A percentile compares a stretch with the other conserved stretches of the same genome.
Evolutionary conservation across 2,329 filamentous ascomycete species (phyloP).

Genomic region (Colletotrichum trifolii): DNA sequence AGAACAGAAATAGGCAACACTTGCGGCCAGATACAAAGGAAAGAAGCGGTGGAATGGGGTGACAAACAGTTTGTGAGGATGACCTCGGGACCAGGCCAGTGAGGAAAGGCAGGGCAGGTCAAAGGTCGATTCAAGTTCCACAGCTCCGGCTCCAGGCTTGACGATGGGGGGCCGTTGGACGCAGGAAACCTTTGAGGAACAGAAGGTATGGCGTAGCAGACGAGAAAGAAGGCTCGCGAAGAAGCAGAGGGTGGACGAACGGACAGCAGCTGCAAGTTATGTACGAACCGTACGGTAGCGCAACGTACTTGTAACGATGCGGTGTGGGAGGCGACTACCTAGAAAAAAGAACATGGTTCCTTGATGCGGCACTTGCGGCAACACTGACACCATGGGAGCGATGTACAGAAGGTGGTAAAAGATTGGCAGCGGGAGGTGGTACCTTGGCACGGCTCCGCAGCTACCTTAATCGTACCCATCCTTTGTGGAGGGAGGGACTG

Average conservation of each 20-base stretch:
- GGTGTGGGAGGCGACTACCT: background rate
- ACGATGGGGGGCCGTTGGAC: slow-evolving; percentile 23
- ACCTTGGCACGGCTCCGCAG: slow-evolving; percentile 25
- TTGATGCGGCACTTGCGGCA: slow-evolving; percentile 33
- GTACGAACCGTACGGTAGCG: slow-evolving; percentile 22
- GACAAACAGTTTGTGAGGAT: slow-evolving; percentile 29
- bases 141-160: slow-evolving; percentile 28
- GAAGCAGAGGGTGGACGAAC: background rate
- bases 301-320: slow-evolving; percentile 1
- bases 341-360: slow-evolving; percentile 11
- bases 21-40: slow-evolving; percentile 1
- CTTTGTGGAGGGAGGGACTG: slow-evolving; percentile 1
- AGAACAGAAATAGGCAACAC: background rate
- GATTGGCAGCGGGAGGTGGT: slow-evolving; percentile 27
- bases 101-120: background rate
- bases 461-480: slow-evolving; percentile 9
- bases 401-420: slow-evolving; percentile 3
- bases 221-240: slow-evolving; percentile 27
- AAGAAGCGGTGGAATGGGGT: slow-evolving; percentile 7
- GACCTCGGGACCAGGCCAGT: slow-evolving; percentile 13
- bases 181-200: slow-evolving; percentile 12
- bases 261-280: slow-evolving; percentile 18
- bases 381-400: slow-evolving; percentile 29
- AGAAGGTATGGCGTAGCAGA: slow-evolving; percentile 11
- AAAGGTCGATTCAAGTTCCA: slow-evolving; percentile 4